Evolutionary conservation across 2,329 filamentous ascomycete genomes (phyloP), one percentile per base, ranked within the genome.

Genomic region (Pseudopithomyces maydicus): DNA sequence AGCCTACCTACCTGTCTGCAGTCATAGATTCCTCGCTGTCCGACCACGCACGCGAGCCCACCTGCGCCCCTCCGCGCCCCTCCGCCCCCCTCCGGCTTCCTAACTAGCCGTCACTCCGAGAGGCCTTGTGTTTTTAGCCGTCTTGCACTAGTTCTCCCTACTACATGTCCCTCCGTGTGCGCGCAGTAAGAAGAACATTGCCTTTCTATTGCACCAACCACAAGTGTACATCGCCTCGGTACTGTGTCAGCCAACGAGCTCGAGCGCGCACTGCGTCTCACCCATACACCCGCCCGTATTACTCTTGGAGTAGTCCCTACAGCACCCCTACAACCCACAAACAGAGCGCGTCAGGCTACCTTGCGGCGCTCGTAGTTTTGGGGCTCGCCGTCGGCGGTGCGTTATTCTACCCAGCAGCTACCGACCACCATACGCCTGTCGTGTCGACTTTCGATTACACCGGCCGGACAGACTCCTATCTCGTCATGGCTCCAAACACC

Each of bases 401-500:
- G 19, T 44, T 75, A 23, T 61, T 75, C 33, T 59, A 68, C 41
- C 64, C 71, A 1, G 52, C 67, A 20, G 39, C 61, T 33, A 63
- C 52, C n/a, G 50, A 19, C 36, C 52, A 58, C 3, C 38, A 48
- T 48, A 52, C 54, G 45, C 45, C 56, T 33, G 55, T n/a, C n/a
- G n/a, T 60, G 10, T 33, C 59, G 23, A 55, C 45, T n/a, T 68
- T 71, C 55, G 56, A 70, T 45, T 45, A 58, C 53, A 47, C 66
- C 33, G 45, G 65, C 43, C 57, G 62, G 32, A 67, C 70, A 54
- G 62, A 72, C 54, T 74, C 71, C 6, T 72, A 64, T 56, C 69
- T 74, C 62, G 66, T 68, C 56, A 81, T 81, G 78, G 67, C 76
- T 39, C 68, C 74, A 20, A 71, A 74, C 53, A 71, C 69, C 29